These are phyloP conservation scores for Astragalus glycyphyllos DNA, from an alignment of 306 rosid species.

Conservation along the genomic window DNA sequence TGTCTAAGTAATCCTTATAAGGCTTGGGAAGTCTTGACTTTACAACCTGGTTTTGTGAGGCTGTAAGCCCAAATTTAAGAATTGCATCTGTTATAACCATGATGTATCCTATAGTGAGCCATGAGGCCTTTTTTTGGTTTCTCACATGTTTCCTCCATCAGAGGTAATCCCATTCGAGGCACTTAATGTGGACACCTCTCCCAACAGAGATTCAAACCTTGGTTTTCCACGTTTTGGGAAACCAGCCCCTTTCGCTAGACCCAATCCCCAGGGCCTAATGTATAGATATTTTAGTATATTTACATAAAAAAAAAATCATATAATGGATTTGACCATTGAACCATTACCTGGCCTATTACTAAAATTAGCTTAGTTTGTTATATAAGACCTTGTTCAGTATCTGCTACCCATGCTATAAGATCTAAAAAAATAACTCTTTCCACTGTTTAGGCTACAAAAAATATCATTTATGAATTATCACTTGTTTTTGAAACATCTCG, in stretches of 20 bases:
- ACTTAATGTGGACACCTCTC: too few species aligned
- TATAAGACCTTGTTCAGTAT: constrained; percentile 6
- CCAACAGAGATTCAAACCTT: too few species aligned
- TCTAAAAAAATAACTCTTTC: constrained; percentile 5
- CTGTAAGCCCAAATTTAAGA: too few species aligned
- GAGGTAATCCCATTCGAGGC: too few species aligned
- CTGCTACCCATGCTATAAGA: constrained; percentile 14
- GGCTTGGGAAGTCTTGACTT: too few species aligned
- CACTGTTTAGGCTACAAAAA: not conserved
- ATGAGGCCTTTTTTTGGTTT: too few species aligned
- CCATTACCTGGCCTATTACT: constrained; percentile 18
- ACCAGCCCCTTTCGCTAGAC: too few species aligned
- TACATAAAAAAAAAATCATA: not conserved
- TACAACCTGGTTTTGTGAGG: too few species aligned
- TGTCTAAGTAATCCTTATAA: too few species aligned
- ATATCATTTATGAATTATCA: constrained; percentile 7
- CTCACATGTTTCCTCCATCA: too few species aligned
- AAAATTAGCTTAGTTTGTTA: constrained; percentile 10
- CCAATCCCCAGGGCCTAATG: not conserved
- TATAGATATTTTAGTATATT: constrained; percentile 16
- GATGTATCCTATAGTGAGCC: not conserved
- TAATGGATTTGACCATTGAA: constrained; percentile 23
- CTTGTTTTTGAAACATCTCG: constrained; percentile 29
- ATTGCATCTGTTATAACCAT: not conserved
- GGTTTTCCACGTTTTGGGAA: too few species aligned